Percentiles rank a stretch among this genome's conserved stretches.
phyloP scores from a whole-genome alignment of 345 rosid genomes.

The Lumnitzera racemosa region DNA sequence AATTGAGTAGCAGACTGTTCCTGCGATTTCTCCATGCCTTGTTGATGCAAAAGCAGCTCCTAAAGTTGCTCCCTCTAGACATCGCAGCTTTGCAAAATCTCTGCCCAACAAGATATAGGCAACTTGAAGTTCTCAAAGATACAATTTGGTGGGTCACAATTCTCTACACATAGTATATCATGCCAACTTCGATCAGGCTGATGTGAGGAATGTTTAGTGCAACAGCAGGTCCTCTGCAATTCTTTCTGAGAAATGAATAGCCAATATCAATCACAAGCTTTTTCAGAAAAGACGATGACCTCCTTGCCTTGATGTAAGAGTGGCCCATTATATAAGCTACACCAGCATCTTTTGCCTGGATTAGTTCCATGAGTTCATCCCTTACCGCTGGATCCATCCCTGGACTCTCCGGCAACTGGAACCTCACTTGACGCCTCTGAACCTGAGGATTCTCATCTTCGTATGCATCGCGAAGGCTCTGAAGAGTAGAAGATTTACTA shows the following conservation, averaged over 20 bases:
- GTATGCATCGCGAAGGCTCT: conserved; percentile 51
- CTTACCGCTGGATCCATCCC: conserved; percentile 66
- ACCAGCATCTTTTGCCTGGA: conserved; percentile 83
- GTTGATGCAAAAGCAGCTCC: too few species aligned
- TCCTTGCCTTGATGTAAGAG: conserved; percentile 81
- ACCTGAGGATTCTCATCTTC: conserved; percentile 60
- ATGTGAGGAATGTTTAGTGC: conserved; percentile 90
- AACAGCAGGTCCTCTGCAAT: conserved; percentile 90
- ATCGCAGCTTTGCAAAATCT: too few species aligned
- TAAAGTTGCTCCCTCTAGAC: too few species aligned
- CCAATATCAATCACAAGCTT: conserved; percentile 67
- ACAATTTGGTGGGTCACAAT: too few species aligned
- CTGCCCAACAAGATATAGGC: too few species aligned
- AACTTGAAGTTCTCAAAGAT: too few species aligned
- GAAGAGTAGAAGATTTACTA: conserved; percentile 68
- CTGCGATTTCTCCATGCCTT: too few species aligned
- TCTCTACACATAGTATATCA: conserved; percentile 76
- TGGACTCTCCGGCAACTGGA: conserved; percentile 39
- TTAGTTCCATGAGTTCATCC: conserved; percentile 77
- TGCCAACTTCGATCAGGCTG: conserved; percentile 91
- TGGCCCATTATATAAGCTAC: conserved; percentile 87
- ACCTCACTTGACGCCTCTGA: conserved; percentile 62
- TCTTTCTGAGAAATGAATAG: conserved; percentile 87
- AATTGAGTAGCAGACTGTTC: too few species aligned
- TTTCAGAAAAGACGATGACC: conserved; percentile 56